Evolutionary conservation across 1,284 basidiomycete species (phyloP).

Genomic region (Malassezia vespertilionis): DNA sequence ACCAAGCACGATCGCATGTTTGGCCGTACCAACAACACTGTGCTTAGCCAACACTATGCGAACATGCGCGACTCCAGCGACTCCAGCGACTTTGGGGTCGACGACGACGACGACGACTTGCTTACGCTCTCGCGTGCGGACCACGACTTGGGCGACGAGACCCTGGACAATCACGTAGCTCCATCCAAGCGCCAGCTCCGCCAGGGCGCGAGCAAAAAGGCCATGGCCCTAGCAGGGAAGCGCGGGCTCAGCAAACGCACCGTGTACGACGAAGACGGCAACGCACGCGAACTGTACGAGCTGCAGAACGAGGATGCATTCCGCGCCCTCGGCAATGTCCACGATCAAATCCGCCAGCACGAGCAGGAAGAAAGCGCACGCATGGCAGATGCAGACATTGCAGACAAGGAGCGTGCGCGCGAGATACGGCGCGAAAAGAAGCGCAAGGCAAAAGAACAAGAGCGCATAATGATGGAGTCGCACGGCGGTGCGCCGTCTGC

Average conservation of each 20-base stretch:
- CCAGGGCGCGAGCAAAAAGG: constrained; percentile 67
- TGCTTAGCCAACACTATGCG: constrained; percentile 79
- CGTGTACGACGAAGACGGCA: constrained; percentile 62
- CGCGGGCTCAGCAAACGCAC: constrained; percentile 63
- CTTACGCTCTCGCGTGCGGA: constrained; percentile 83
- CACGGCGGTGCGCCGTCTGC: constrained; percentile 9
- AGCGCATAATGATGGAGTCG: constrained; percentile 53
- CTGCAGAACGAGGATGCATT: constrained; percentile 61
- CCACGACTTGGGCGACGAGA: constrained; percentile 58
- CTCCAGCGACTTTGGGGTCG: constrained; percentile 9
- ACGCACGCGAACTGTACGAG: constrained; percentile 56
- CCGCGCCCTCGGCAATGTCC: constrained; percentile 60
- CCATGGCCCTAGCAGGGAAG: constrained; percentile 68
- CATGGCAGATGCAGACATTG: constrained; percentile 60
- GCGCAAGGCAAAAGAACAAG: constrained; percentile 72
- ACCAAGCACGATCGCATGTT: constrained; percentile 99
- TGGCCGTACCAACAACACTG: constrained; percentile 84
- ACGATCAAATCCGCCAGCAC: constrained; percentile 65
- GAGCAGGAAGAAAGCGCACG: constrained; percentile 66
- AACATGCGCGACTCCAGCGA: constrained; percentile 61
- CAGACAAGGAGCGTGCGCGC: constrained; percentile 39
- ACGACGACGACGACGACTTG: constrained; percentile 61
- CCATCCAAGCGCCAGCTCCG: constrained; percentile 60
- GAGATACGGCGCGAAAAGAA: constrained; percentile 49
- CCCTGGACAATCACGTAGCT: constrained; percentile 46